Evolutionary conservation across 176 grass and related monocot genomes (phyloP).

Genomic region (Musa acuminata): DNA sequence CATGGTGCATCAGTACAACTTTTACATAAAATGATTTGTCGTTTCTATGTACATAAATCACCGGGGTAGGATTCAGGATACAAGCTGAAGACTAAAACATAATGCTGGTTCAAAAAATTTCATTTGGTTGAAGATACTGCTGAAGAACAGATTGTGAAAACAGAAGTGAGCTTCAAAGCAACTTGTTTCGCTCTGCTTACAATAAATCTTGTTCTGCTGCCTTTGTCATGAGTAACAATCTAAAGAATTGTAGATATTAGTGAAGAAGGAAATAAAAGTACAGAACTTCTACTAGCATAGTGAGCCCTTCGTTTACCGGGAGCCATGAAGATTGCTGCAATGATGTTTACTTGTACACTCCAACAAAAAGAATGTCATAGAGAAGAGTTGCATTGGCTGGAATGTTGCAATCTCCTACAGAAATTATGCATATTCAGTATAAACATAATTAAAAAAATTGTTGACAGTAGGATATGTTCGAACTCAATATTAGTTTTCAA

Average conservation of each 20-base stretch:
- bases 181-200: neutral
- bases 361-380: constrained; percentile 72
- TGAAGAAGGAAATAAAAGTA: neutral
- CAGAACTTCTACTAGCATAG: neutral
- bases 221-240: neutral
- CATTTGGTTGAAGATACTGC: no score
- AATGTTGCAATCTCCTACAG: constrained; percentile 89
- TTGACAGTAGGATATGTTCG: neutral
- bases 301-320: neutral
- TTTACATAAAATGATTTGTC: no score
- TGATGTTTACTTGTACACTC: constrained; percentile 57
- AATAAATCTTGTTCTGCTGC: neutral
- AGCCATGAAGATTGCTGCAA: neutral
- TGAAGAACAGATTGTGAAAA: neutral
- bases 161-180: neutral
- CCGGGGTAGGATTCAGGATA: no score
- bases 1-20: no score
- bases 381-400: constrained; percentile 77
- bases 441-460: neutral
- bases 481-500: neutral
- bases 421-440: constrained; percentile 8
- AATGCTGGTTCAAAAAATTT: no score
- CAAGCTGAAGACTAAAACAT: no score
- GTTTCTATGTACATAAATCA: no score
- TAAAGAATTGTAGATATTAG: neutral